These are phyloP conservation scores for Lumnitzera littorea DNA, from an alignment of 345 rosid species.

Conservation along the genomic window DNA sequence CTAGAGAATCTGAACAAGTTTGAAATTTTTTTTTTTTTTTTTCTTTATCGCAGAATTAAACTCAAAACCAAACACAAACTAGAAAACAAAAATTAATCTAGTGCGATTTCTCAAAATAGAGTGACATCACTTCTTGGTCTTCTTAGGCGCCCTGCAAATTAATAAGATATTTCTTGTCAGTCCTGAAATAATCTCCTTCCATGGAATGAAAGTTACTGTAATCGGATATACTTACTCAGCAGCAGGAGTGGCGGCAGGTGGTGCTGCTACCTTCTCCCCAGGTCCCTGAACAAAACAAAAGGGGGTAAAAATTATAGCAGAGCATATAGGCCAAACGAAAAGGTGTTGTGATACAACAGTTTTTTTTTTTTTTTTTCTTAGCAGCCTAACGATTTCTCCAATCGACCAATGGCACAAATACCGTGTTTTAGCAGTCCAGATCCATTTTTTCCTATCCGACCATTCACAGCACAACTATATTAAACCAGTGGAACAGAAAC, in stretches of 20 bases:
- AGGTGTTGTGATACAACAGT: too few relatives aligned
- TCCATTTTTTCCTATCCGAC: too few relatives aligned
- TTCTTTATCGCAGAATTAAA: background rate
- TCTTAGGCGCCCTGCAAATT: conserved; percentile 10
- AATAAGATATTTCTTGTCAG: too few relatives aligned
- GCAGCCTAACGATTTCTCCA: too few relatives aligned
- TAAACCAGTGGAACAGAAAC: too few relatives aligned
- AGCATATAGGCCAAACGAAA: too few relatives aligned
- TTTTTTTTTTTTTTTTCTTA: too few relatives aligned
- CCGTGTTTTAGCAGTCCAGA: too few relatives aligned
- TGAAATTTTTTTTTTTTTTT: background rate
- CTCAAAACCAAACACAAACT: conserved; percentile 1
- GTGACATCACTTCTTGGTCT: conserved; percentile 14
- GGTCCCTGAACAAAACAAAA: conserved; percentile 11
- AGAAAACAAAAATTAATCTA: conserved; percentile 4
- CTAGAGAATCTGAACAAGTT: conserved; percentile 2
- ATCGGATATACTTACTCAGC: conserved; percentile 7
- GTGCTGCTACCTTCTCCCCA: conserved; percentile 11
- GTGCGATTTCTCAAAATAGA: conserved; percentile 1
- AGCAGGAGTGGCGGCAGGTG: conserved; percentile 7
- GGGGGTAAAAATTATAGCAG: background rate
- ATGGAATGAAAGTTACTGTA: background rate
- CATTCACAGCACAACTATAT: too few relatives aligned
- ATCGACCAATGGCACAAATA: too few relatives aligned
- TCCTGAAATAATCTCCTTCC: too few relatives aligned